Percentiles rank a stretch among this genome's conserved stretches.
phyloP scores from a whole-genome alignment of 78 protist genomes.

The Dictyostelium intermedium region DNA sequence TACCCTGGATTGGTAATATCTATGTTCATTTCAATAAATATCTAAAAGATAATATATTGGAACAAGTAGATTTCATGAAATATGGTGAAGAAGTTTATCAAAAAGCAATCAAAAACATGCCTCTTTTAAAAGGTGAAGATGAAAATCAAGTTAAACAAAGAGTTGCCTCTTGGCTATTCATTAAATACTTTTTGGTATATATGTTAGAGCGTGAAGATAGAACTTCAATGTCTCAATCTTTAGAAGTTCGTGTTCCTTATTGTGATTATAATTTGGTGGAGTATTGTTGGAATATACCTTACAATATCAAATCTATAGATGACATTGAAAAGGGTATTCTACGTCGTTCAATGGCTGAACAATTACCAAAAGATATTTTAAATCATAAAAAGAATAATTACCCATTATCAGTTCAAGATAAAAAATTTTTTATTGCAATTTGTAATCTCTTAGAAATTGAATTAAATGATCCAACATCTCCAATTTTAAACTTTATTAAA shows the following conservation, averaged over 20 bases:
- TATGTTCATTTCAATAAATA: background rate
- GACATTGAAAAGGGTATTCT: background rate
- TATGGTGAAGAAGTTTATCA: background rate
- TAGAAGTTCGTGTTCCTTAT: background rate
- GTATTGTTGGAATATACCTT: background rate
- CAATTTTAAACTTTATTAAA: background rate
- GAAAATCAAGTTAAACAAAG: background rate
- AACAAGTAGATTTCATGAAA: background rate
- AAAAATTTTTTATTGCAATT: background rate
- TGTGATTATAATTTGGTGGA: background rate
- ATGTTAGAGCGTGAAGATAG: conserved; percentile 8
- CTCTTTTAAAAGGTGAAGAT: background rate
- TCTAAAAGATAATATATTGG: background rate
- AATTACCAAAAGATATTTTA: background rate
- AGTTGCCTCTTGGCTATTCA: background rate
- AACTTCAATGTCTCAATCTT: background rate
- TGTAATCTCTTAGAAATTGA: background rate
- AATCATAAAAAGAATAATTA: background rate
- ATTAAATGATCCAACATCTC: background rate
- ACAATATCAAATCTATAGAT: background rate
- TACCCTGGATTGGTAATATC: background rate
- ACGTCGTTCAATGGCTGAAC: background rate
- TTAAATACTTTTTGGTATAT: background rate
- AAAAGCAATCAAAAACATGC: background rate
- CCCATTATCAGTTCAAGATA: background rate